These are phyloP conservation scores for Earliella scabrosa DNA, from an alignment of 1,284 basidiomycete species.

Conservation along the genomic window DNA sequence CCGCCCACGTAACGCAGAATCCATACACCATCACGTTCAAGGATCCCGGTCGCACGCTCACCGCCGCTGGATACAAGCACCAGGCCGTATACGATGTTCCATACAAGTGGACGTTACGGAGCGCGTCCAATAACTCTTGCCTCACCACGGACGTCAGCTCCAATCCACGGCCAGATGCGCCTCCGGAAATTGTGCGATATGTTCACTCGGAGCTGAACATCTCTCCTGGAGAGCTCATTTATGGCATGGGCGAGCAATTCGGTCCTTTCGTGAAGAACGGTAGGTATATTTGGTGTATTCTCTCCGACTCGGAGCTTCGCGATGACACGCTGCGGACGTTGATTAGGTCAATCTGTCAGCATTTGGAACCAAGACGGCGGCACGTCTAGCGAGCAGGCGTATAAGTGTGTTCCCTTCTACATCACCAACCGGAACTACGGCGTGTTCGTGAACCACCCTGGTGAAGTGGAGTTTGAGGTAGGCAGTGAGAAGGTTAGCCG, in stretches of 20 bases:
- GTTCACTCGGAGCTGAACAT: slow-evolving; percentile 71
- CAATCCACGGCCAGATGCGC: slow-evolving; percentile 52
- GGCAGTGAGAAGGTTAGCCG: slow-evolving; percentile 77
- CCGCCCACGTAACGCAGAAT: slow-evolving; percentile 58
- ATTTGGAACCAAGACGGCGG: slow-evolving; percentile 78
- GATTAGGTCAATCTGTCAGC: slow-evolving; percentile 59
- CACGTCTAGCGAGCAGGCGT: slow-evolving; percentile 73
- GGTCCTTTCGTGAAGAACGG: slow-evolving; percentile 79
- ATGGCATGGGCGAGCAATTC: slow-evolving; percentile 77
- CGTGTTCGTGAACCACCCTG: slow-evolving; percentile 76
- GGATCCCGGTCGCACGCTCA: slow-evolving; percentile 51
- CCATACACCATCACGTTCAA: slow-evolving; percentile 68
- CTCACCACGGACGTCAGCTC: slow-evolving; percentile 60
- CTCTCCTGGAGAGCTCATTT: slow-evolving; percentile 72
- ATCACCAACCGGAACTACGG: slow-evolving; percentile 74
- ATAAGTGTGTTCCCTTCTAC: slow-evolving; percentile 78
- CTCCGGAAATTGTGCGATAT: slow-evolving; percentile 57
- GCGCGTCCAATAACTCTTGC: slow-evolving; percentile 64
- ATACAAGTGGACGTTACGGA: slow-evolving; percentile 60
- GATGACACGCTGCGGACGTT: background rate
- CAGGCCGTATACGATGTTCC: slow-evolving; percentile 72
- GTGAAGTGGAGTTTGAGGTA: slow-evolving; percentile 78
- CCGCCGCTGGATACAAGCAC: slow-evolving; percentile 61
- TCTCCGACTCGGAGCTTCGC: background rate
- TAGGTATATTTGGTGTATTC: slow-evolving; percentile 26